These are phyloP conservation scores for Roridomyces roridus DNA, from an alignment of 768 basidiomycete species.

Conservation along the genomic window DNA sequence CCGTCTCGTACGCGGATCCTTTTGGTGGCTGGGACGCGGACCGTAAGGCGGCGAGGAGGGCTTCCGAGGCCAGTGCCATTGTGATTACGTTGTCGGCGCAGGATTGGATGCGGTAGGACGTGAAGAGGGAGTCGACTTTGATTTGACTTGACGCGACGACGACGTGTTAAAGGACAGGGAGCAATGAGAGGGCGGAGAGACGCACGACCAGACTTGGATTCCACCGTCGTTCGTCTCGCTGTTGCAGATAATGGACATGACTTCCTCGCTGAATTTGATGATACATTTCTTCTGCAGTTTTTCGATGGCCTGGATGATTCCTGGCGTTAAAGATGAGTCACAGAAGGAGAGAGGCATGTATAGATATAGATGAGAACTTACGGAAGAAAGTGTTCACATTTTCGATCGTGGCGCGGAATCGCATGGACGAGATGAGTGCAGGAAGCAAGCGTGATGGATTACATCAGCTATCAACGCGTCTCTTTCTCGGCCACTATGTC, in stretches of 20 bases:
- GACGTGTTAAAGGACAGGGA: constrained; percentile 2
- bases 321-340: constrained; percentile 41
- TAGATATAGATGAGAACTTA: constrained; percentile 24
- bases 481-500: constrained; percentile 1
- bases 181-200: background rate
- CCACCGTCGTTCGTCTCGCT: constrained; percentile 81
- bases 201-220: constrained; percentile 81
- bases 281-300: constrained; percentile 86
- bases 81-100: constrained; percentile 85
- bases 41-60: constrained; percentile 75
- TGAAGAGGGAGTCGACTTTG: constrained; percentile 72
- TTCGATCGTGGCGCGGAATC: constrained; percentile 65
- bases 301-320: constrained; percentile 81
- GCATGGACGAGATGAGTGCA: constrained; percentile 47
- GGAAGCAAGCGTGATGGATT: too few species aligned
- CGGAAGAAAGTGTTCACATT: constrained; percentile 64
- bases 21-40: constrained; percentile 60
- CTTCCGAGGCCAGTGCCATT: constrained; percentile 73
- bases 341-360: background rate
- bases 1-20: constrained; percentile 45
- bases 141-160: constrained; percentile 51
- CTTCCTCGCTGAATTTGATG: constrained; percentile 75
- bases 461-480: too few species aligned
- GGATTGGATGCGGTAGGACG: constrained; percentile 84
- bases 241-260: constrained; percentile 86